Percentiles rank a stretch among this genome's conserved stretches.
These are phyloP conservation scores for Dichotomopilus funicola DNA, from an alignment of 2,329 filamentous ascomycete species.

Conservation along the genomic window DNA sequence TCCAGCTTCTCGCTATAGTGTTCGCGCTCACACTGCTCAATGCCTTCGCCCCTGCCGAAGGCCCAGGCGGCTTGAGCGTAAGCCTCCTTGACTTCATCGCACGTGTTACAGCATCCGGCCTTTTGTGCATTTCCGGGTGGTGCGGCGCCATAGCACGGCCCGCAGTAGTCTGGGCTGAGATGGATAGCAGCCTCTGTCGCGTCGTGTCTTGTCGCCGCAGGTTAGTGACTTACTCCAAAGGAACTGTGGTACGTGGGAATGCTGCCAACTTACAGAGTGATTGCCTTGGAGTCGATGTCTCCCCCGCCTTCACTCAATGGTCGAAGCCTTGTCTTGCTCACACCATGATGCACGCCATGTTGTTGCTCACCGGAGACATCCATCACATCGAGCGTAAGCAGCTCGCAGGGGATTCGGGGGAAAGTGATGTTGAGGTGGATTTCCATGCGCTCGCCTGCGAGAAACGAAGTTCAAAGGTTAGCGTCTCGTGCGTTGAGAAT, in stretches of 20 bases:
- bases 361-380: constrained; percentile 97
- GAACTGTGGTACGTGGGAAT: neutral
- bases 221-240: constrained; percentile 10
- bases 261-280: constrained; percentile 55
- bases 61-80: constrained; percentile 88
- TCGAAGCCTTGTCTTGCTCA: constrained; percentile 81
- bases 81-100: constrained; percentile 91
- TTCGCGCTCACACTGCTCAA: constrained; percentile 92
- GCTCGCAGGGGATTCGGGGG: constrained; percentile 86
- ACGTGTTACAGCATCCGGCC: constrained; percentile 91
- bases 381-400: constrained; percentile 97
- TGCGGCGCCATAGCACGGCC: constrained; percentile 81
- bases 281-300: constrained; percentile 62
- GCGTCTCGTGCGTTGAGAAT: no score
- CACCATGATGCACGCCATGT: constrained; percentile 84
- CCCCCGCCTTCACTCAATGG: constrained; percentile 66
- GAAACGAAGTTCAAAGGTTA: constrained; percentile 15
- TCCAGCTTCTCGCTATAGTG: constrained; percentile 88
- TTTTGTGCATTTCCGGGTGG: constrained; percentile 67
- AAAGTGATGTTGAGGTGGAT: constrained; percentile 98
- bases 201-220: constrained; percentile 48
- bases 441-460: constrained; percentile 89
- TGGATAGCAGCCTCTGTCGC: constrained; percentile 65
- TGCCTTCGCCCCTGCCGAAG: constrained; percentile 83
- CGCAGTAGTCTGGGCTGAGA: constrained; percentile 87